Evolutionary conservation across 2,329 filamentous ascomycete species (phyloP).

Genomic region (Venturia aucupariae): DNA sequence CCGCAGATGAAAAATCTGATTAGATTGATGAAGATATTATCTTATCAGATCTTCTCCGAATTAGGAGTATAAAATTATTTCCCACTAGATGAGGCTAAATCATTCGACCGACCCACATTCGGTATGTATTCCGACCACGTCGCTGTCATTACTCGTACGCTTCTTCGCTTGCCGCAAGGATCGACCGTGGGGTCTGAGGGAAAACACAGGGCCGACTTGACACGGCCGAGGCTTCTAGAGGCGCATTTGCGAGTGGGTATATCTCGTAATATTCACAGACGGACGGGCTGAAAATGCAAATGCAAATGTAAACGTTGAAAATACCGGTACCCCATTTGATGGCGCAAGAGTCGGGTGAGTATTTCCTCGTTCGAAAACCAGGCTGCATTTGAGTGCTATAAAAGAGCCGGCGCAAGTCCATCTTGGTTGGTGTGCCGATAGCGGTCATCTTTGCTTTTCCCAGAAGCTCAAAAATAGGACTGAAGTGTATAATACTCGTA

Average conservation of each 20-base stretch:
- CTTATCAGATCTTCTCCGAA: constrained; percentile 1
- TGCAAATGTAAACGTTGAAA: background rate
- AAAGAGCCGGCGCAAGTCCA: background rate
- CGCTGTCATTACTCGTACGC: no score
- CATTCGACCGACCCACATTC: background rate
- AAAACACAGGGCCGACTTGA: background rate
- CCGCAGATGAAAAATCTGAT: background rate
- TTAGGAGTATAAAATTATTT: background rate
- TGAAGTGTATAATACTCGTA: background rate
- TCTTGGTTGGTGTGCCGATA: background rate
- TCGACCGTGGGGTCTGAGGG: background rate
- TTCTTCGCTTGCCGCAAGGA: background rate
- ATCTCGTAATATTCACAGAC: background rate
- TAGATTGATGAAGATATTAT: background rate
- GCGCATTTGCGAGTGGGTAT: background rate
- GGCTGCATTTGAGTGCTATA: background rate
- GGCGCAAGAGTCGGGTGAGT: background rate
- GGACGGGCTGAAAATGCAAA: background rate
- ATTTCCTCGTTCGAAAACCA: background rate
- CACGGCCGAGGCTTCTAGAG: background rate
- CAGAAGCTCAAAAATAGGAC: background rate
- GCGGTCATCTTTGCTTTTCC: background rate
- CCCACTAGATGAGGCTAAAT: background rate
- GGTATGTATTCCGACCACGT: background rate
- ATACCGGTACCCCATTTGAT: background rate